Base-by-base conservation (phyloP, 1,284 basidiomycete species). In the Phlebopus sp. region DNA sequence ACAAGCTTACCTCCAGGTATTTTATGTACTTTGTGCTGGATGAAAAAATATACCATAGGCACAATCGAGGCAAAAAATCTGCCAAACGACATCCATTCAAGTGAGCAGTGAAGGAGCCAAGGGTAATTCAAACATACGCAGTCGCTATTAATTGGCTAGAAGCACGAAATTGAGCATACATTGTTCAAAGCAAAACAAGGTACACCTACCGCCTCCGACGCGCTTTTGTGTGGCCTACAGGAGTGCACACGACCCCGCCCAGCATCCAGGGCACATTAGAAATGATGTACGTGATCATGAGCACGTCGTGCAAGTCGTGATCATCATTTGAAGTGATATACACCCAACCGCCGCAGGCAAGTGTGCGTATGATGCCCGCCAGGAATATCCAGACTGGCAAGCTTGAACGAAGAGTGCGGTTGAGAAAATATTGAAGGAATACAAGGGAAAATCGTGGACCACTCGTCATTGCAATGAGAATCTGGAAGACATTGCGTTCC, bases 311-410 rank as follows among this genome's bases (percentile, higher is more conserved):
- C 14, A 79, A 74, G 59, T 90, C 84, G 57, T 89, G 87, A 64
- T 89, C 78, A 59, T 93, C 90, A 31, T 69, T 81, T 4, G 86
- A 88, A 0, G 94, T 96, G 59, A 97, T 84, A 60, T 86, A 97
- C 38, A 96, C 90, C 92, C 92, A 97, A 21, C 92, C 92, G 21
- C 88, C 92, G 56, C 93, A 97, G 5, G 82, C 79, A 18, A 97
- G 66, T 0, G 93, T 95, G 52, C 93, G 76, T 21, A 90, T 62
- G 13, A 92, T 55, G 0, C 93, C 92, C 25, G 76, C 72, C 10
- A 81, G 55, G 30, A 86, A 76, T 32, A 93, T 71, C 46, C 83
- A 56, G 13, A 69, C 70, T 0, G 86, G 75, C n/a, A 81, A 65
- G 35, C 58, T 69, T 15, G 79, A 79, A 19, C 60, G 56, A 8